Base-by-base conservation (phyloP, 768 basidiomycete genomes). In the Hemileccinum rubropunctum region DNA sequence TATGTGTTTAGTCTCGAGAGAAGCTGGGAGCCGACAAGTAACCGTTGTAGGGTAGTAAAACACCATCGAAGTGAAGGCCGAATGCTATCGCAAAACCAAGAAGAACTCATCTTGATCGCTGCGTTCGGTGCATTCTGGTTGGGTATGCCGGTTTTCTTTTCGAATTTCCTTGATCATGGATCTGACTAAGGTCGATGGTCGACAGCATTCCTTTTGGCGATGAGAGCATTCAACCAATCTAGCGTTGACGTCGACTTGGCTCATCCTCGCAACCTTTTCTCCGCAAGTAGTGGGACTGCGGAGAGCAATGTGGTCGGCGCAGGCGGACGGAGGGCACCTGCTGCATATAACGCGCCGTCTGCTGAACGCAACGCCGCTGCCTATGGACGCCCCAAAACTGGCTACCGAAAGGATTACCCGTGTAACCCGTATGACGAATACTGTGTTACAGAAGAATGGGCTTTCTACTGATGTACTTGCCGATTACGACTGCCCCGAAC, bases 71-170 rank as follows among this genome's bases (percentile, higher is more conserved):
- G 69, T 61, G 85, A 83, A 13, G 59, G 56, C 13, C 77, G 77
- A 44, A 63, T 84, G 52, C 65, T 91, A 58, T 82, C 84, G 39
- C 82, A 80, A 57, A 75, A 74, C 48, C 89, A 91, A 58, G 86
- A 89, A 61, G 87, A 91, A 60, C 76, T 81, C 67, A 71, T 86
- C 17, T 61, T 91, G 66, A 84, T 91, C 53, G 82, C 73, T 6
- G 82, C 84, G 3, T 76, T 90, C 49, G 87, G 83, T 11, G 69
- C 90, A 50, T 80, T 87, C 62, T 91, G 86, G 86, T 72, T 90
- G 43, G 86, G 89, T 89, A 64, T 64, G 80, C 71, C 30, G 28
- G 20, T 20, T 51, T 37, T 13, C 26, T 44, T 33, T 46, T 28
- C 3, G 2, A 26, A 4, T 33, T 20, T 34, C 9, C 2, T 35